phyloP scores from a whole-genome alignment of 495 filamentous ascomycete species.

The Corynascus novoguineensis region DNA sequence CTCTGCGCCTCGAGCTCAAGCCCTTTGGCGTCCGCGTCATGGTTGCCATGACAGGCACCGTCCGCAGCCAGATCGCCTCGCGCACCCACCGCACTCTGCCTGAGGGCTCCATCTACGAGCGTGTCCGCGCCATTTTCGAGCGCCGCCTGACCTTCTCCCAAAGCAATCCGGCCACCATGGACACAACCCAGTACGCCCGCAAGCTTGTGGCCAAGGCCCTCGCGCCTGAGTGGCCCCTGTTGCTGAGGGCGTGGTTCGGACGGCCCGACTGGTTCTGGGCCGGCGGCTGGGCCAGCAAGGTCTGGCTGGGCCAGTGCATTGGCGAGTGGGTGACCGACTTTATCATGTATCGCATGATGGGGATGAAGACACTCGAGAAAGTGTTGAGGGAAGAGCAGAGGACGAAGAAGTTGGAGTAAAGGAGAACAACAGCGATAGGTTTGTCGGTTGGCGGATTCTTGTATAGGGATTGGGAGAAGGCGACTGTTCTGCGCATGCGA shows the following conservation, averaged over 20 bases:
- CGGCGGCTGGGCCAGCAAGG: conserved; percentile 32
- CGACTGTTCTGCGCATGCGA: no score
- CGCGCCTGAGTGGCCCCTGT: conserved; percentile 27
- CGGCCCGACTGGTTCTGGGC: conserved; percentile 47
- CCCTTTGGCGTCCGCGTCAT: conserved; percentile 52
- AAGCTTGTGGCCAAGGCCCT: conserved; percentile 37
- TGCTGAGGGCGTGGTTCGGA: conserved; percentile 38
- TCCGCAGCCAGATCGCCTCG: conserved; percentile 42
- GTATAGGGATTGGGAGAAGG: not conserved
- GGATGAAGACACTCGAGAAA: conserved; percentile 35
- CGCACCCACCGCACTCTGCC: conserved; percentile 36
- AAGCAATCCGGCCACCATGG: conserved; percentile 37
- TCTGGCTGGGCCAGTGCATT: conserved; percentile 29
- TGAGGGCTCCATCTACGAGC: conserved; percentile 37
- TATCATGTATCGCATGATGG: conserved; percentile 34
- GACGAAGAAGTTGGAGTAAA: conserved; percentile 31
- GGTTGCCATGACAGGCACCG: conserved; percentile 47
- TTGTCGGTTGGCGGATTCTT: not conserved
- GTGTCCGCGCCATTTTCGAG: conserved; percentile 38
- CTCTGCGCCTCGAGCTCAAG: conserved; percentile 48
- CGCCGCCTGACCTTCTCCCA: conserved; percentile 42
- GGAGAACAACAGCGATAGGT: not conserved
- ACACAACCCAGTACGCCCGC: conserved; percentile 36
- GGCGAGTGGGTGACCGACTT: conserved; percentile 43
- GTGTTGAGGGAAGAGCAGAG: conserved; percentile 31